Evolutionary conservation across 2,329 filamentous ascomycete genomes (phyloP).

Genomic region (Fusarium temperatum): DNA sequence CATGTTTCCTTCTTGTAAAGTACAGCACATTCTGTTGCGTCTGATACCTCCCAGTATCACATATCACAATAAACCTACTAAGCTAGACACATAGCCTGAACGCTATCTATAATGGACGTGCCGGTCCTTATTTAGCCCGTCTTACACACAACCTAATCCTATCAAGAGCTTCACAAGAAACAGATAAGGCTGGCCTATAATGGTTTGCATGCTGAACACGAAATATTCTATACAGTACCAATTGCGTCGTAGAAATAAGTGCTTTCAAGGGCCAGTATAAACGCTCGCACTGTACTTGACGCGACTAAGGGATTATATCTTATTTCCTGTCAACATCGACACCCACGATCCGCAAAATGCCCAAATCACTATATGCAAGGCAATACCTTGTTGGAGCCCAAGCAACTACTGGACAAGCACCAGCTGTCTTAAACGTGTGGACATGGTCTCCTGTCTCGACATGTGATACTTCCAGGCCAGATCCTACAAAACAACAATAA

Average conservation of each 20-base stretch:
- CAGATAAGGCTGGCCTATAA: background rate
- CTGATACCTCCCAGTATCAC: background rate
- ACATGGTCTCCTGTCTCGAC: constrained; percentile 78
- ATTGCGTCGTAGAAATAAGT: background rate
- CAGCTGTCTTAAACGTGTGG: constrained; percentile 74
- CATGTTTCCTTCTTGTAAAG: background rate
- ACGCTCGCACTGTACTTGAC: background rate
- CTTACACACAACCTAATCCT: constrained; percentile 29
- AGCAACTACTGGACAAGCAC: constrained; percentile 71
- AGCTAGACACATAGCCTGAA: background rate
- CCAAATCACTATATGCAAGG: constrained; percentile 77
- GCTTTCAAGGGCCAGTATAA: background rate
- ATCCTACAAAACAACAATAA: constrained; percentile 48
- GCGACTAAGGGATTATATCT: background rate
- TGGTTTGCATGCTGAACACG: background rate
- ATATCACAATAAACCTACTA: background rate
- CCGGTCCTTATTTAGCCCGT: constrained; percentile 38
- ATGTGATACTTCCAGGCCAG: constrained; percentile 75
- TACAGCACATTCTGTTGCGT: background rate
- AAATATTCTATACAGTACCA: background rate
- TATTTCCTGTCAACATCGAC: constrained; percentile 58
- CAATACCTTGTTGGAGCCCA: constrained; percentile 82
- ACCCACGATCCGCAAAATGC: constrained; percentile 74
- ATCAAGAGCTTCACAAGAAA: background rate
- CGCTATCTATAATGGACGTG: background rate